Base-by-base conservation (phyloP, 164 flowering plant genomes). In the Magnolia officinalis region DNA sequence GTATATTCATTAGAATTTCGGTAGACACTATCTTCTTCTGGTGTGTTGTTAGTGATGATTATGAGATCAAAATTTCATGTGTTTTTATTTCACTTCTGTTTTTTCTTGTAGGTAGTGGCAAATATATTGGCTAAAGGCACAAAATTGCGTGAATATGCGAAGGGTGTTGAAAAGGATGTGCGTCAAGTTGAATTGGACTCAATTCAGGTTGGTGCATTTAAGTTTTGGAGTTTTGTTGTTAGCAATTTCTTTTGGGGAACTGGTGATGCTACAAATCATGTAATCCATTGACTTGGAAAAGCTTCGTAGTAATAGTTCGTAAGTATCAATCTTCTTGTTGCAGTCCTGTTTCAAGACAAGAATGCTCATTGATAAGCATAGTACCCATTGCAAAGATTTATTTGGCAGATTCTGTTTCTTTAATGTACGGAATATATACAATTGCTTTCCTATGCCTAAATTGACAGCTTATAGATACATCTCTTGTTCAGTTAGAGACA, bases 111-210 rank as follows among this genome's bases (percentile, higher is more conserved):
- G 99, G 99, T 91, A 0, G 99, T 96, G 69, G 83, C 90, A 74
- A 89, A 90, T 81, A 96, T 96, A 81, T 77, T 96, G 74, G 91
- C 97, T 19, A 89, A 92, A 84, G 99, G 97, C 59, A 85, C 92
- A 75, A 89, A 84, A 80, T 78, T 91, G 70, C 87, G 97, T 74
- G 98, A 92, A 71, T 87, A 95, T 74, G 80, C 99, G 1, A 93
- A 90, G 83, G 98, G 93, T 63, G 98, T 93, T 37, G 97, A 93
- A 81, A 94, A 90, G 81, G 87, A 96, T 83, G 81, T 94, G 45
- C 90, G 95, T 50, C 90, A 91, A 83, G 91, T 86, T 79, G 99
- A 96, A 81, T 81, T 96, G 84, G 93, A 91, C 64, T 96, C 99
- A 0, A 91, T 96, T 83, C 96, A 95, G 97, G 99, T 94, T 69